Conservation (phyloP, 2,329 filamentous ascomycete species). For the Aureobasidium sp. region DNA sequence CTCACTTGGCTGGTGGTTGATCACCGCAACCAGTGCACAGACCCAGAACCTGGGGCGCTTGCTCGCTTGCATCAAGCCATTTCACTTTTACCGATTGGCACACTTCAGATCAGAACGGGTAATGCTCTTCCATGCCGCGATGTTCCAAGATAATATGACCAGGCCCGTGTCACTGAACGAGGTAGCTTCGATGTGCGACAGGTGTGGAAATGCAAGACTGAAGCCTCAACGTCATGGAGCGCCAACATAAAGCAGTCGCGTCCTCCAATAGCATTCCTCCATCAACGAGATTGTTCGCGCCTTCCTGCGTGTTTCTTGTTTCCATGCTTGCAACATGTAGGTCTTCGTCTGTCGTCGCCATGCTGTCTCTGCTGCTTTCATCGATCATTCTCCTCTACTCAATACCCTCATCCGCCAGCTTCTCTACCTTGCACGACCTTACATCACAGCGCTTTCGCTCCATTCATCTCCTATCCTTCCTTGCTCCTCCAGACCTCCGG, state of each 20-base stretch:
- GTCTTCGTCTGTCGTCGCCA: neutral
- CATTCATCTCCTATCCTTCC: constrained; percentile 1
- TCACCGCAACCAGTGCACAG: neutral
- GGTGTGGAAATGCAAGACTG: neutral
- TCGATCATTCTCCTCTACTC: neutral
- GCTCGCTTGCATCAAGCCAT: neutral
- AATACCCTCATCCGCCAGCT: neutral
- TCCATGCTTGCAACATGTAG: neutral
- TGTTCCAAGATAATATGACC: neutral
- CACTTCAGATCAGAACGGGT: neutral
- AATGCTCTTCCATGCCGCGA: neutral
- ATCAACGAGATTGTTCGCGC: neutral
- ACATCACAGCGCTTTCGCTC: neutral
- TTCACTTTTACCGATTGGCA: neutral
- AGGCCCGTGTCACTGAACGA: neutral
- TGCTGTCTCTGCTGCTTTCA: neutral
- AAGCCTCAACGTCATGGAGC: constrained; percentile 11
- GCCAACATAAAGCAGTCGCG: constrained; percentile 2
- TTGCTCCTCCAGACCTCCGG: neutral
- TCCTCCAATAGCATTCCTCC: neutral
- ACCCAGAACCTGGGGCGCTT: neutral
- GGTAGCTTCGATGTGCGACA: neutral
- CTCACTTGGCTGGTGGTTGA: neutral
- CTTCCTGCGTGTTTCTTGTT: constrained; percentile 9
- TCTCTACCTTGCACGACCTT: neutral